Conservation (phyloP, 1,139 yeast species). For the Torulaspora globosa region DNA sequence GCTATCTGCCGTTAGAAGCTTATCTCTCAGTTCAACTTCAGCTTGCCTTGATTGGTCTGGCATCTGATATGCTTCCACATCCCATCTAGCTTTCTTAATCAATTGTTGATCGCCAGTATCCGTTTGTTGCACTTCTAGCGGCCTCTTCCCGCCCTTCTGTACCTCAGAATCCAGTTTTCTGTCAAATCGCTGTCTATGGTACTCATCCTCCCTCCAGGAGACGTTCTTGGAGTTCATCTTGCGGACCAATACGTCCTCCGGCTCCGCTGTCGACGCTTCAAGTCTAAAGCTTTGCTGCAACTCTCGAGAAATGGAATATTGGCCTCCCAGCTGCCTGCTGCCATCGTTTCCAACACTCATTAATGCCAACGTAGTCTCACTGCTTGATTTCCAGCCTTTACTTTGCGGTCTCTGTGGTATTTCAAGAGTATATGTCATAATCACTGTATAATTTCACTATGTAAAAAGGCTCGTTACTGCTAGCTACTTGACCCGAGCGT, state of each 20-base stretch:
- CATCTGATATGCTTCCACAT: slow-evolving; percentile 36
- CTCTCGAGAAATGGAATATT: slow-evolving; percentile 39
- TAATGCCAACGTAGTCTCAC: not conserved
- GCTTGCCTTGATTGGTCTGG: slow-evolving; percentile 36
- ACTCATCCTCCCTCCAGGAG: slow-evolving; percentile 40
- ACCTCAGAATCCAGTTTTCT: slow-evolving; percentile 21
- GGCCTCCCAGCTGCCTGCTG: slow-evolving; percentile 20
- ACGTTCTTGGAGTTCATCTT: slow-evolving; percentile 35
- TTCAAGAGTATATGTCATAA: not conserved
- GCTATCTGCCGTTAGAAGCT: slow-evolving; percentile 47
- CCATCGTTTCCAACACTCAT: slow-evolving; percentile 8
- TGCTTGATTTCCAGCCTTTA: not conserved
- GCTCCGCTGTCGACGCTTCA: slow-evolving; percentile 35
- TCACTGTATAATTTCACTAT: not conserved
- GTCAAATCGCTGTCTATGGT: slow-evolving; percentile 42
- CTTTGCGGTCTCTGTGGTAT: not conserved
- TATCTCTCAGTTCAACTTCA: slow-evolving; percentile 31
- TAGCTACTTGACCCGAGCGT: not conserved
- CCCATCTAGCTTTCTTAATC: slow-evolving; percentile 37
- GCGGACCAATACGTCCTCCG: slow-evolving; percentile 38
- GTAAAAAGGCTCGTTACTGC: not conserved
- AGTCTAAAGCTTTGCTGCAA: slow-evolving; percentile 34
- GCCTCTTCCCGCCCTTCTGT: slow-evolving; percentile 7
- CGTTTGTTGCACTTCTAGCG: slow-evolving; percentile 25
- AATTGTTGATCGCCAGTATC: slow-evolving; percentile 22